Conservation (phyloP, 495 filamentous ascomycete species). For the Podospora didyma region DNA sequence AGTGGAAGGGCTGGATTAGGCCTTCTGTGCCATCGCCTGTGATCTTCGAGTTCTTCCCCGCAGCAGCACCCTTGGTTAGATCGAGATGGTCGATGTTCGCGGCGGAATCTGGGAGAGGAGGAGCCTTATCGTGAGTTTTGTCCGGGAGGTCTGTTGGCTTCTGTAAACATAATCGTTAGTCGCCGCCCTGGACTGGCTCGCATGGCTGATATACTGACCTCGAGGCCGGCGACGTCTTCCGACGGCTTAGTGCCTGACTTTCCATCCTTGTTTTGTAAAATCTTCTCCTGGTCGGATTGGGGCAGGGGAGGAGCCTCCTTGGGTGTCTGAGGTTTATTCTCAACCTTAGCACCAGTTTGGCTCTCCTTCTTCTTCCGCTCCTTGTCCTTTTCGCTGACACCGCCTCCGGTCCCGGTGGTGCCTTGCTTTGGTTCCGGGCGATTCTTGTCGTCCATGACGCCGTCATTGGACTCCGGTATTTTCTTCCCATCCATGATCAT, state of each 20-base stretch:
- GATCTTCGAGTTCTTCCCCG: conserved; percentile 22
- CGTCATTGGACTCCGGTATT: conserved; percentile 75
- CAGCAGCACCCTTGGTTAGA: conserved; percentile 48
- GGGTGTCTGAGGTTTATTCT: conserved; percentile 74
- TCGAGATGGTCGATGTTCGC: conserved; percentile 63
- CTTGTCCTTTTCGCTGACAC: conserved; percentile 79
- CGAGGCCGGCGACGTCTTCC: conserved; percentile 55
- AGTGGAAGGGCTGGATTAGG: conserved; percentile 81
- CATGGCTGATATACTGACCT: conserved; percentile 46
- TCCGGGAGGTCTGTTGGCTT: conserved; percentile 79
- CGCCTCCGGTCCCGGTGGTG: conserved; percentile 81
- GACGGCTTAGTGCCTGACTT: conserved; percentile 27
- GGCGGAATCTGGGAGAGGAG: conserved; percentile 62
- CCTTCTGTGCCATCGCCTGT: conserved; percentile 50
- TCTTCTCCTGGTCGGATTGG: conserved; percentile 67
- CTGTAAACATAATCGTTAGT: conserved; percentile 39
- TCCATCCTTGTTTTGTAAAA: conserved; percentile 38
- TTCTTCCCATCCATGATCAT: conserved; percentile 57
- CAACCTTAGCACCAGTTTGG: conserved; percentile 54
- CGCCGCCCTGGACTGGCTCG: background rate
- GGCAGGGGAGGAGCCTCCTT: conserved; percentile 82
- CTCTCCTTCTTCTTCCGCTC: conserved; percentile 58
- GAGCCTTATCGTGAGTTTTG: conserved; percentile 73
- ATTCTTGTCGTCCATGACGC: conserved; percentile 86
- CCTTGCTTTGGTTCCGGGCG: conserved; percentile 71